These are phyloP conservation scores for Hypoxylon sp. DNA, from an alignment of 2,329 filamentous ascomycete species.

Conservation along the genomic window DNA sequence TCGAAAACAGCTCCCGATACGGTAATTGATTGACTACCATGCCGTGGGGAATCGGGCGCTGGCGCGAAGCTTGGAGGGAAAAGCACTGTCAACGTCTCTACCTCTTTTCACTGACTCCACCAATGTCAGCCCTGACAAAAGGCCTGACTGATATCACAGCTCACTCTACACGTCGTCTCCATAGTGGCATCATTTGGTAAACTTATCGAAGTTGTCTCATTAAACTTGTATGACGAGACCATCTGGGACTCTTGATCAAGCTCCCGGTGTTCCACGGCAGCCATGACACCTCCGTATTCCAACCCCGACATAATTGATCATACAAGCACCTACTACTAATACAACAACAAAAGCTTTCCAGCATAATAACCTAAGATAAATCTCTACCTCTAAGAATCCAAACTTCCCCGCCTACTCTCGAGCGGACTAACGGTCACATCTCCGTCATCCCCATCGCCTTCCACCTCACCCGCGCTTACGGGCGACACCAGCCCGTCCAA, in stretches of 20 bases:
- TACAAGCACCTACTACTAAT: conserved; percentile 1
- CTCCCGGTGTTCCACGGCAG: conserved; percentile 6
- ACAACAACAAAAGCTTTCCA: background rate
- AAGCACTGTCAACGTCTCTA: conserved; percentile 15
- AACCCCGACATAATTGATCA: background rate
- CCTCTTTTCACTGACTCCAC: conserved; percentile 1
- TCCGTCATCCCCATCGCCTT: conserved; percentile 1
- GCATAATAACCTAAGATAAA: background rate
- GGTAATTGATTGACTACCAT: conserved; percentile 34
- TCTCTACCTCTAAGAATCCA: conserved; percentile 20
- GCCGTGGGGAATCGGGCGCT: conserved; percentile 6
- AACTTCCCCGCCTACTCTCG: conserved; percentile 43
- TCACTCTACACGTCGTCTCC: background rate
- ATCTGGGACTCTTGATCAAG: background rate
- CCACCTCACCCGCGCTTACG: conserved; percentile 28
- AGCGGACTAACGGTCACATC: conserved; percentile 45
- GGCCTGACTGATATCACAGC: background rate
- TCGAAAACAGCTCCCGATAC: conserved; percentile 26
- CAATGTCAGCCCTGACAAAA: background rate
- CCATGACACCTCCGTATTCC: background rate
- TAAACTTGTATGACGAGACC: background rate
- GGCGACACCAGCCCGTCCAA: conserved; percentile 44
- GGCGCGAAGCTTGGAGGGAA: conserved; percentile 13
- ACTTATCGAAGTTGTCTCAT: background rate
- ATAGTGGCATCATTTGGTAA: background rate